Conservation (phyloP, 805 yeast genomes). For the Candida manassasensis region DNA sequence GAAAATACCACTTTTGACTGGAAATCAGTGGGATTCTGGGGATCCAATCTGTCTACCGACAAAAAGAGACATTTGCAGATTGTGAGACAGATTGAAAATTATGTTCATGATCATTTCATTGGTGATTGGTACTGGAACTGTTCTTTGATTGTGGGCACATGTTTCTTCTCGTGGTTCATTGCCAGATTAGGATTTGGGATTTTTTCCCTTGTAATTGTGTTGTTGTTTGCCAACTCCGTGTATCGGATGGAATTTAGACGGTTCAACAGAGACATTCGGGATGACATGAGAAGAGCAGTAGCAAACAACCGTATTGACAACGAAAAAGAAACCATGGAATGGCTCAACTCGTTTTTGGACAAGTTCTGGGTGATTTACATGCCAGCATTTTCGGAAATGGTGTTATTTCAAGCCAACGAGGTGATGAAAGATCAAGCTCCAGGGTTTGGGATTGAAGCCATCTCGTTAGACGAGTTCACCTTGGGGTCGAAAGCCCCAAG, state of each 20-base stretch:
- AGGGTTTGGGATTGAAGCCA: slow-evolving; percentile 75
- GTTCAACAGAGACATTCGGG: slow-evolving; percentile 68
- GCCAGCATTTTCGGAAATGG: slow-evolving; percentile 80
- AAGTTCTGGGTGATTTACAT: slow-evolving; percentile 86
- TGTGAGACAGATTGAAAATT: slow-evolving; percentile 45
- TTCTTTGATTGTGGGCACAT: slow-evolving; percentile 59
- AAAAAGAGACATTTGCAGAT: slow-evolving; percentile 21
- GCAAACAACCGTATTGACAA: slow-evolving; percentile 62
- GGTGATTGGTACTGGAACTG: slow-evolving; percentile 73
- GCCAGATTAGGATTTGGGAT: slow-evolving; percentile 64
- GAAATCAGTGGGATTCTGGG: slow-evolving; percentile 38
- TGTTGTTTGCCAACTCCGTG: slow-evolving; percentile 58
- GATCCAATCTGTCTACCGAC: slow-evolving; percentile 12
- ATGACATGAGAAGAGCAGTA: slow-evolving; percentile 64
- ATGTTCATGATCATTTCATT: slow-evolving; percentile 62
- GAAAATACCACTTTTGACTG: slow-evolving; percentile 36
- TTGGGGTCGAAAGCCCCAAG: slow-evolving; percentile 79
- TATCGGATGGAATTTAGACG: slow-evolving; percentile 72
- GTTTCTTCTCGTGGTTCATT: slow-evolving; percentile 65
- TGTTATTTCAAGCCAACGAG: slow-evolving; percentile 63
- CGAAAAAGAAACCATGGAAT: slow-evolving; percentile 68
- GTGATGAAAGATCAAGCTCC: slow-evolving; percentile 68
- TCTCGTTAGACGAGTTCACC: slow-evolving; percentile 72
- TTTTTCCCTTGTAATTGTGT: slow-evolving; percentile 55
- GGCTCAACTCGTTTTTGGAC: slow-evolving; percentile 73